Conservation (phyloP, 495 filamentous ascomycete species). For the Achaetomiella virescens region DNA sequence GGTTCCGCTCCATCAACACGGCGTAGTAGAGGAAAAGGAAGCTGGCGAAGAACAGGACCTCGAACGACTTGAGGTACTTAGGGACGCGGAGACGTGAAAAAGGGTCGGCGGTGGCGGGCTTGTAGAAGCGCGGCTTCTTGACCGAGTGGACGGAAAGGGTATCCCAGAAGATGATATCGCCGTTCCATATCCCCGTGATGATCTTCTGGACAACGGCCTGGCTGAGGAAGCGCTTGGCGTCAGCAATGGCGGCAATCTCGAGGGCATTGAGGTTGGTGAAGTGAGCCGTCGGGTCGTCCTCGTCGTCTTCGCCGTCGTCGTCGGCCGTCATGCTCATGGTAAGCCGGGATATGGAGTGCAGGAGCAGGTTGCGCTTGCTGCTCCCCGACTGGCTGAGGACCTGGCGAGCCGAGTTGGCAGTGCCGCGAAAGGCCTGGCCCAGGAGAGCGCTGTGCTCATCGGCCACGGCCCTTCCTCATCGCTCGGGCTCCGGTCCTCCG, state of each 20-base stretch:
- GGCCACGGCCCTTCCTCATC: slow-evolving; percentile 28
- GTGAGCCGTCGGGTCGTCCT: slow-evolving; percentile 54
- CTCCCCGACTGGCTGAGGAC: slow-evolving; percentile 13
- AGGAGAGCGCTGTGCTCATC: slow-evolving; percentile 40
- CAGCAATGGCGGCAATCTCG: slow-evolving; percentile 84
- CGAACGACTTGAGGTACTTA: slow-evolving; percentile 85
- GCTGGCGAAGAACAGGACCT: slow-evolving; percentile 78
- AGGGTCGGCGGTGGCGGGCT: slow-evolving; percentile 66
- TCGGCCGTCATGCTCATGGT: slow-evolving; percentile 39
- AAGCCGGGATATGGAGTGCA: slow-evolving; percentile 40
- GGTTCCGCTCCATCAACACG: slow-evolving; percentile 60
- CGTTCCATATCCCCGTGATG: slow-evolving; percentile 84
- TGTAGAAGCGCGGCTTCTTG: slow-evolving; percentile 80
- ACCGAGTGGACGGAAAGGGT: slow-evolving; percentile 64
- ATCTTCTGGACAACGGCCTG: slow-evolving; percentile 81
- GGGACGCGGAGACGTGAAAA: slow-evolving; percentile 83
- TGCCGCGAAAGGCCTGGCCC: slow-evolving; percentile 17
- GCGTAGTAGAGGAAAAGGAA: slow-evolving; percentile 80
- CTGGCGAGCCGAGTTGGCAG: slow-evolving; percentile 16
- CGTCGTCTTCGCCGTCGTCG: slow-evolving; percentile 35
- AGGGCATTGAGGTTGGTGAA: slow-evolving; percentile 78
- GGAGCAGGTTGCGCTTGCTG: slow-evolving; percentile 31
- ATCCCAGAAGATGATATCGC: slow-evolving; percentile 91
- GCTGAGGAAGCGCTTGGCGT: slow-evolving; percentile 84
- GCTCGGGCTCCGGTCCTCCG: slow-evolving; percentile 19